A percentile compares a stretch with the other conserved stretches of the same genome.
phyloP scores from a whole-genome alignment of 768 basidiomycete genomes.

The Sporobolomyces roseus region DNA sequence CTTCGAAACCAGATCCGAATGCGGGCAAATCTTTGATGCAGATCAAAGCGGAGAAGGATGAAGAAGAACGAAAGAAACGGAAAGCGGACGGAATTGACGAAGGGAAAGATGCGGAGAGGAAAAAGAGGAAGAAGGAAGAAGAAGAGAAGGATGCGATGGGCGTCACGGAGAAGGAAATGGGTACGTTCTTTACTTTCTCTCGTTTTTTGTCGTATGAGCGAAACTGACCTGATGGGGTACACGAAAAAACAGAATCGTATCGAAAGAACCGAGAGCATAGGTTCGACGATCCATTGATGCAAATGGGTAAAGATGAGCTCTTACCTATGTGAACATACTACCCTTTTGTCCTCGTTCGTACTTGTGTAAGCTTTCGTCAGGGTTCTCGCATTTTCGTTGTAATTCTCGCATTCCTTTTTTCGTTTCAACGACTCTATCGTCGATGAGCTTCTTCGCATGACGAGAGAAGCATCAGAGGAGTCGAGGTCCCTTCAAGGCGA shows the following conservation, averaged over 20 bases:
- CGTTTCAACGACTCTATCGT: too few species aligned
- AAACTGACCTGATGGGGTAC: background rate
- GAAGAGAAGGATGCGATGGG: conserved; percentile 29
- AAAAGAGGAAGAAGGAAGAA: conserved; percentile 21
- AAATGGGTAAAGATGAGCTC: conserved; percentile 30
- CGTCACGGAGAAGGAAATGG: conserved; percentile 40
- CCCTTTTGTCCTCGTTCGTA: background rate
- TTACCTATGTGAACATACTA: conserved; percentile 17
- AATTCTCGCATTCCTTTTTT: too few species aligned
- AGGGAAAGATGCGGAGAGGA: conserved; percentile 4
- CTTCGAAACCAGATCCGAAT: conserved; percentile 47
- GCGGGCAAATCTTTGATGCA: conserved; percentile 80
- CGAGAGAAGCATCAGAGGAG: too few species aligned
- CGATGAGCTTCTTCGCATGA: too few species aligned
- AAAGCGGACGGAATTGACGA: conserved; percentile 18
- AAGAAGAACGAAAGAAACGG: conserved; percentile 47
- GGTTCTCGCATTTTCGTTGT: too few species aligned
- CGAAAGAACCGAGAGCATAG: conserved; percentile 21
- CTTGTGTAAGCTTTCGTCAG: background rate
- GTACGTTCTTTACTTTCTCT: conserved; percentile 6
- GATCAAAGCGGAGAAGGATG: conserved; percentile 61
- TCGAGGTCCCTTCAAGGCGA: too few species aligned
- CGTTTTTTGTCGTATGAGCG: background rate
- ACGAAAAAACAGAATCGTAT: conserved; percentile 34
- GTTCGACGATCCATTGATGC: conserved; percentile 37